A percentile compares a stretch with the other conserved stretches of the same genome.
Evolutionary conservation across 2,329 filamentous ascomycete species (phyloP).

Genomic region (Neonectria coccinea): DNA sequence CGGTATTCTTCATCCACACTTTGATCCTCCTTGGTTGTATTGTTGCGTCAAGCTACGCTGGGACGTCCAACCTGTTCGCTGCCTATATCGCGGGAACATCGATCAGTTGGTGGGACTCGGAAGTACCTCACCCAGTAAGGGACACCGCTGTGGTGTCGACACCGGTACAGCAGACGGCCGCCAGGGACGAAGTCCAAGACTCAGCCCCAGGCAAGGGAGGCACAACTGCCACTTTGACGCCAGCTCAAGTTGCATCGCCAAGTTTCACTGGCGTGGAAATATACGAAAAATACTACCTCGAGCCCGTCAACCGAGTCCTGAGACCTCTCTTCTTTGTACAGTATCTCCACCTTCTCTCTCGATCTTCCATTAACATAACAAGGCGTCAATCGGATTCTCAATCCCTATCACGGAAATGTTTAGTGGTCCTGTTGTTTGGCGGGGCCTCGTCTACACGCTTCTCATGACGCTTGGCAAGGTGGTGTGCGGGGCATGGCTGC

Average conservation of each 20-base stretch:
- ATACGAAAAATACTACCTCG: constrained; percentile 48
- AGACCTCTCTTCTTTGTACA: constrained; percentile 80
- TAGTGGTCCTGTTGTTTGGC: constrained; percentile 72
- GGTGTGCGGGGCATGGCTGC: constrained; percentile 69
- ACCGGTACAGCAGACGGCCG: not conserved
- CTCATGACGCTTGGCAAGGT: constrained; percentile 76
- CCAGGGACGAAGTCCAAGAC: not conserved
- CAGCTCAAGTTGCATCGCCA: not conserved
- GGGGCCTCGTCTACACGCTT: constrained; percentile 76
- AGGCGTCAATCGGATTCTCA: constrained; percentile 78
- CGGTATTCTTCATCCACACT: constrained; percentile 61
- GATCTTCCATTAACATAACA: not conserved
- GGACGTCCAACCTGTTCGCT: constrained; percentile 71
- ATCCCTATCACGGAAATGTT: constrained; percentile 82
- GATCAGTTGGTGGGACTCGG: constrained; percentile 68
- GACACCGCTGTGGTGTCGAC: not conserved
- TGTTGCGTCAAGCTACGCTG: constrained; percentile 66
- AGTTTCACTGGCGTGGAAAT: constrained; percentile 21
- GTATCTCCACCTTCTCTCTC: fast-evolving
- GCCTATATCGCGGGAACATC: constrained; percentile 70
- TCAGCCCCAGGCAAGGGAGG: not conserved
- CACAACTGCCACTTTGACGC: not conserved
- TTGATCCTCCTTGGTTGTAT: constrained; percentile 62
- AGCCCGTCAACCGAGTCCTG: constrained; percentile 57
- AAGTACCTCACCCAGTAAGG: constrained; percentile 37